These are phyloP conservation scores for Xylaria intraflava DNA, from an alignment of 495 filamentous ascomycete species.

Conservation along the genomic window DNA sequence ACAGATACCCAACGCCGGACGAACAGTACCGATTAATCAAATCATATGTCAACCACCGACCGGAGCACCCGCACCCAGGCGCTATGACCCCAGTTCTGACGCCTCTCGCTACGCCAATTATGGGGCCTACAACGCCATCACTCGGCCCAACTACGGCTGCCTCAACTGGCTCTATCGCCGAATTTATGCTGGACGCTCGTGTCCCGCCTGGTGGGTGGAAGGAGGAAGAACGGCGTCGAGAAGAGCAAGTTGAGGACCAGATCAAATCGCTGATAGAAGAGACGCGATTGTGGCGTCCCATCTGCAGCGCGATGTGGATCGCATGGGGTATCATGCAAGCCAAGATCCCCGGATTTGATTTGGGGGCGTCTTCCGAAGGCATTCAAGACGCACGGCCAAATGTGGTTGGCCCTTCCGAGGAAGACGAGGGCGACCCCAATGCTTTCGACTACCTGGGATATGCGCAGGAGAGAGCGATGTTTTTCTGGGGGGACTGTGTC, in stretches of 20 bases:
- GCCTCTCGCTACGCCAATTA: constrained; percentile 29
- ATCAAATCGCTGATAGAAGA: constrained; percentile 67
- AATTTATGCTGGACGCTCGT: constrained; percentile 67
- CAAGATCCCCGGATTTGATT: constrained; percentile 57
- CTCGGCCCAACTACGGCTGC: constrained; percentile 19
- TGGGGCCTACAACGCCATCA: constrained; percentile 20
- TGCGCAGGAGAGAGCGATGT: constrained; percentile 79
- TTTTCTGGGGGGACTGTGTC: constrained; percentile 89
- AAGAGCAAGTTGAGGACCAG: constrained; percentile 55
- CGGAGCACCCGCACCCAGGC: constrained; percentile 46
- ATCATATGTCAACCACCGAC: constrained; percentile 77
- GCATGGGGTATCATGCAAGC: constrained; percentile 97
- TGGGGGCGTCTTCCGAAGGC: constrained; percentile 2
- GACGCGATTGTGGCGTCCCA: constrained; percentile 74
- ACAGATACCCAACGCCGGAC: constrained; percentile 65
- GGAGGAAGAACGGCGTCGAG: constrained; percentile 54
- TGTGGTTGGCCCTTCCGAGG: constrained; percentile 30
- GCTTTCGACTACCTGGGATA: constrained; percentile 93
- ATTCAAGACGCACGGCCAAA: constrained; percentile 5
- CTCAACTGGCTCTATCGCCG: constrained; percentile 42
- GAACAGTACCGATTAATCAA: constrained; percentile 80
- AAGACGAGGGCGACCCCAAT: constrained; percentile 36
- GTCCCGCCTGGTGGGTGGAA: constrained; percentile 49
- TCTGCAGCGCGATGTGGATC: constrained; percentile 85
- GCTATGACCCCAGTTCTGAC: constrained; percentile 48